Conservation (phyloP, 176 grass and related monocot genomes). For the Pharus latifolius region DNA sequence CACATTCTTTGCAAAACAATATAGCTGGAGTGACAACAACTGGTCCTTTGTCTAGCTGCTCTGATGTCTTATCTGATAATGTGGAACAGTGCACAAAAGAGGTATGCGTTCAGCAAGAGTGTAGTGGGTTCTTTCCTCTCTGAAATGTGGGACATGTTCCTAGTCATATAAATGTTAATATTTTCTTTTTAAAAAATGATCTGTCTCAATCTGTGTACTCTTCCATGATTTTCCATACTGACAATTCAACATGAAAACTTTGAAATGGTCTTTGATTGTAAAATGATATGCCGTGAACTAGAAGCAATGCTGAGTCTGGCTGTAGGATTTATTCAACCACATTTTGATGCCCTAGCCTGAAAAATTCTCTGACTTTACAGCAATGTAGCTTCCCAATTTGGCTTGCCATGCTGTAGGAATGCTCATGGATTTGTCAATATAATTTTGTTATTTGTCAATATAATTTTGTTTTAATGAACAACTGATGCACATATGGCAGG, state of each 20-base stretch:
- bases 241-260: background rate
- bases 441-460: background rate
- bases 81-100: slow-evolving; percentile 6
- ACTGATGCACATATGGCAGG: background rate
- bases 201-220: too few species aligned
- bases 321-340: background rate
- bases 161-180: background rate
- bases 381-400: background rate
- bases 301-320: background rate
- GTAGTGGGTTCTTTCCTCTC: slow-evolving; percentile 1
- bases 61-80: slow-evolving; percentile 5
- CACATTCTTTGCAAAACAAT: slow-evolving; percentile 19
- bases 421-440: background rate
- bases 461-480: background rate
- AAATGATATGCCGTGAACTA: slow-evolving; percentile 7
- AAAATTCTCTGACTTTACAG: background rate
- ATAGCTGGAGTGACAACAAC: background rate
- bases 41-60: slow-evolving; percentile 16
- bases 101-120: slow-evolving; percentile 26
- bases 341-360: background rate
- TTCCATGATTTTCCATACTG: too few species aligned
- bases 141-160: background rate
- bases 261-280: background rate
- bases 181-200: too few species aligned
- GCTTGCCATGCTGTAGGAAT: background rate